Base-by-base conservation (phyloP, 1,284 basidiomycete species). In the Ustilago crameri region DNA sequence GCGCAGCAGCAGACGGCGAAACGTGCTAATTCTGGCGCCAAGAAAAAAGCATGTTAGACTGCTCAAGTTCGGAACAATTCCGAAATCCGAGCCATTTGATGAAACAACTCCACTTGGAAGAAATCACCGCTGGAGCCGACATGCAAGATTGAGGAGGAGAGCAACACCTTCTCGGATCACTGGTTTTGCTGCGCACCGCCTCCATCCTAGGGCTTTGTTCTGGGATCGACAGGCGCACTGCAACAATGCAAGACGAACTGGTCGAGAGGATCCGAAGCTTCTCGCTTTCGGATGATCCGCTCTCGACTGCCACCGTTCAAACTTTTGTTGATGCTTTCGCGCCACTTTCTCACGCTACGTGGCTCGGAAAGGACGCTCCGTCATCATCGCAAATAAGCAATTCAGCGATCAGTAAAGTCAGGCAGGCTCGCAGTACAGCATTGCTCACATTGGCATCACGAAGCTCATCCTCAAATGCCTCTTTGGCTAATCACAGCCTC, bases 281-380 rank as follows among this genome's bases (percentile, higher is more conserved):
- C 32, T 57, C 68, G 12, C 26, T 71, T n/a, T 65, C 58, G 41
- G 58, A 53, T 26, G 68, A 71, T 26, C 68, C 68, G 41, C 40
- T 71, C 9, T 65, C 62, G 5, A 71, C 68, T n/a, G 46, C 62
- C 14, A 65, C 55, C n/a, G 68, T 58, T 23, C 41, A 71, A 3
- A 51, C 52, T 9, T 66, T 65, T 27, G 44, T 71, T 40, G 62
- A 62, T 55, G 62, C 62, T 17, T 71, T 71, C 24, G 51, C 40
- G 17, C 65, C 65, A 4, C 51, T 68, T 38, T 58, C 47, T 20
- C 43, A 62, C 40, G 26, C 59, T 24, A 38, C 7, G 8, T 30
- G 2, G 2, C 8, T 5, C 20, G 20, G 43, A 26, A 47, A 43
- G 26, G 54, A 40, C 23, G 24, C 9, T 17, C 38, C 27, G 5